These are phyloP conservation scores for Cornus suecica DNA, from an alignment of 148 eudicot genomes.

Conservation along the genomic window DNA sequence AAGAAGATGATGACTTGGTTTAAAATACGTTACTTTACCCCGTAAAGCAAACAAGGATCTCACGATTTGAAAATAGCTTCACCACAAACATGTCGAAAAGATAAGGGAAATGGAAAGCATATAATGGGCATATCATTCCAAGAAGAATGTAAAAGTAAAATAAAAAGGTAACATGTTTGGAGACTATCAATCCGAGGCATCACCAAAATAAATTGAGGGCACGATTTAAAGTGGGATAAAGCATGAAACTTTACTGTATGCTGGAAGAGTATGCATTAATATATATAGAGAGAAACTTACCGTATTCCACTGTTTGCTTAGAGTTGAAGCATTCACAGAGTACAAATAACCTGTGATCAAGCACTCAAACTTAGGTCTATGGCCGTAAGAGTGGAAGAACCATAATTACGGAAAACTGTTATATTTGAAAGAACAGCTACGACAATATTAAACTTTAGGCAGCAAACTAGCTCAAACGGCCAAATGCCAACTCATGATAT, in stretches of 20 bases:
- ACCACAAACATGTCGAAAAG: background rate
- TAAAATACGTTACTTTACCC: background rate
- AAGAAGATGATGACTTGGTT: background rate
- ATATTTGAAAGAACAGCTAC: background rate
- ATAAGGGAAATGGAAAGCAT: no score
- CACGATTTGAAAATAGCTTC: background rate
- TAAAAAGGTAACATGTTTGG: background rate
- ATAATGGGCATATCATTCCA: no score
- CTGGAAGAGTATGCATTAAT: background rate
- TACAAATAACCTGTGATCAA: constrained; percentile 73
- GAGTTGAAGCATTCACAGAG: constrained; percentile 87
- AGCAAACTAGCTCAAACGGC: background rate
- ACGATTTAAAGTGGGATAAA: background rate
- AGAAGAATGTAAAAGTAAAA: no score
- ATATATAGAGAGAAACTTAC: constrained; percentile 37
- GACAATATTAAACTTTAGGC: background rate
- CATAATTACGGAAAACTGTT: no score
- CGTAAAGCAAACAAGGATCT: background rate
- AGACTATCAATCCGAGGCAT: background rate
- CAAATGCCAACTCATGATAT: background rate
- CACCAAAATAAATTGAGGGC: background rate
- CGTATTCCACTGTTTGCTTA: constrained; percentile 77
- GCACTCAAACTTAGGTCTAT: background rate
- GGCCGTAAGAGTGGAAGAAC: background rate
- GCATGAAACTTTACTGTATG: background rate